These are phyloP conservation scores for Sugiyamaella japonica DNA, from an alignment of 1,139 yeast genomes.

Conservation along the genomic window DNA sequence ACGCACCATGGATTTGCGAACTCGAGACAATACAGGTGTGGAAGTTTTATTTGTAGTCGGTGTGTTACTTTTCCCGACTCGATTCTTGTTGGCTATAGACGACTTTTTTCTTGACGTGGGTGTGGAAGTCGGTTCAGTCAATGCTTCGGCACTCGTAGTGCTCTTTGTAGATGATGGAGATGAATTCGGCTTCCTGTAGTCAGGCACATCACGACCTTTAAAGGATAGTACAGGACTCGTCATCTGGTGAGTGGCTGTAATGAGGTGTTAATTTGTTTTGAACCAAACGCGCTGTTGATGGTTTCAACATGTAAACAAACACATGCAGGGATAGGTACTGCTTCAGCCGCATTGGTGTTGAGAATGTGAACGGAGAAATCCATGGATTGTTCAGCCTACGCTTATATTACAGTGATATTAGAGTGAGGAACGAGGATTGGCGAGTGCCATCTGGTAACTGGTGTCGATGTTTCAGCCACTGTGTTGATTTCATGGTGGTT, in stretches of 20 bases:
- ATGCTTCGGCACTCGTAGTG: neutral
- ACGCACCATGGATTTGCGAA: conserved; percentile 11
- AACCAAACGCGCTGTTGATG: too few species aligned
- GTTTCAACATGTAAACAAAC: conserved; percentile 3
- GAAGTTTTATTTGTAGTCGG: neutral
- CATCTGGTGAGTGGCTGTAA: neutral
- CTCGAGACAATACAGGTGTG: neutral
- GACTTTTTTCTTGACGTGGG: conserved; percentile 7
- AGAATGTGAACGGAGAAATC: too few species aligned
- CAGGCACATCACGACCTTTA: neutral
- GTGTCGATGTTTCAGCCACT: too few species aligned
- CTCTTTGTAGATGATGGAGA: conserved; percentile 1
- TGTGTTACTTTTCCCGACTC: neutral
- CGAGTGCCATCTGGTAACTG: too few species aligned
- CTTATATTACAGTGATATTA: too few species aligned
- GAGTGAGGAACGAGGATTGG: too few species aligned
- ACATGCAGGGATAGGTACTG: conserved; percentile 3
- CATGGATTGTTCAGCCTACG: too few species aligned
- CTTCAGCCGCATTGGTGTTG: too few species aligned
- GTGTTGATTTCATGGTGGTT: too few species aligned
- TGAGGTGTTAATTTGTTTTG: neutral
- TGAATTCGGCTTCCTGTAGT: conserved; percentile 8
- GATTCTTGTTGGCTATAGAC: conserved; percentile 1
- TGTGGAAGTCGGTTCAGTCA: neutral
- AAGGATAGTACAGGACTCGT: conserved; percentile 5